These are phyloP conservation scores for Collybia nuda DNA, from an alignment of 768 basidiomycete genomes.

Conservation along the genomic window DNA sequence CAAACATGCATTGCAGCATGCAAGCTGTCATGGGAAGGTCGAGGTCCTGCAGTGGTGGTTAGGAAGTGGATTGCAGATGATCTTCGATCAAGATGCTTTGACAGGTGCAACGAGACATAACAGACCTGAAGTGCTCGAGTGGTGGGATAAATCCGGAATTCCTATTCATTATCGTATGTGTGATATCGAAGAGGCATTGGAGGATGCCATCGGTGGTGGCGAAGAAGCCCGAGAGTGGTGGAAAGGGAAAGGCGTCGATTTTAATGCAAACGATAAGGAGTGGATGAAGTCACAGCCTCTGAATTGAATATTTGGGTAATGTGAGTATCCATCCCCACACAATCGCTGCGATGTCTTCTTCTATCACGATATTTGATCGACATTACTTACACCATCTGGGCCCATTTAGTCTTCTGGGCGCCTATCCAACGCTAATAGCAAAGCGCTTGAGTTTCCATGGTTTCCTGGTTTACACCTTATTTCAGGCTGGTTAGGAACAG, in stretches of 20 bases:
- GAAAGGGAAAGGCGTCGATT: slow-evolving; percentile 78
- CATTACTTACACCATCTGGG: too few species aligned
- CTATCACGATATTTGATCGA: too few species aligned
- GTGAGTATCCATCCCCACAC: too few species aligned
- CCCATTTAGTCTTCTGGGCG: too few species aligned
- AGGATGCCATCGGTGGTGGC: slow-evolving; percentile 84
- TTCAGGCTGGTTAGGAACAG: too few species aligned
- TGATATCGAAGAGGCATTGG: slow-evolving; percentile 89
- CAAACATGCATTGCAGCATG: slow-evolving; percentile 71
- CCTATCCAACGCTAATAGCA: too few species aligned
- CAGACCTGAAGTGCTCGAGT: slow-evolving; percentile 77
- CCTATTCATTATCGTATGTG: slow-evolving; percentile 87
- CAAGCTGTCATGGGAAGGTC: slow-evolving; percentile 77
- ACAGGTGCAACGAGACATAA: slow-evolving; percentile 81
- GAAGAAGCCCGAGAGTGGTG: slow-evolving; percentile 78
- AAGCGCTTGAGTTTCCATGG: too few species aligned
- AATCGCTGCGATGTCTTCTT: too few species aligned
- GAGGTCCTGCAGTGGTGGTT: slow-evolving; percentile 86
- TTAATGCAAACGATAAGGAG: slow-evolving; percentile 80
- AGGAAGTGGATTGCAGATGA: slow-evolving; percentile 70
- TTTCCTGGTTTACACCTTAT: too few species aligned
- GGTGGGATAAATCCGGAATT: slow-evolving; percentile 83
- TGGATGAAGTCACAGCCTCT: slow-evolving; percentile 85
- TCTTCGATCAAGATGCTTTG: slow-evolving; percentile 80
- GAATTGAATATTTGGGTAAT: slow-evolving; percentile 39